Base-by-base conservation (phyloP, 2,329 filamentous ascomycete species). In the Alternaria gaisen region DNA sequence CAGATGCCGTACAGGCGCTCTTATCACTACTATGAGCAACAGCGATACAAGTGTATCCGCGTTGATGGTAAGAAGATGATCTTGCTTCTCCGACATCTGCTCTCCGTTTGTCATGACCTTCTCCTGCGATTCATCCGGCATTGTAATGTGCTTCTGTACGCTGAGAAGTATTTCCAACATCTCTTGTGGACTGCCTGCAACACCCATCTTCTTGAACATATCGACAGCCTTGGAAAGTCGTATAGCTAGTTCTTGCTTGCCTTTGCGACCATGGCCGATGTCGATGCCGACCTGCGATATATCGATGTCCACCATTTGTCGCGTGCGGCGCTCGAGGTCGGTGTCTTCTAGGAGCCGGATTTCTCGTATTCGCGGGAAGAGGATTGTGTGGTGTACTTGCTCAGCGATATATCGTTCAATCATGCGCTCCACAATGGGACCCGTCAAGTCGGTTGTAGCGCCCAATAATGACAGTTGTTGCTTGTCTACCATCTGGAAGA, bases 361-460 rank as follows among this genome's bases (percentile, higher is more conserved):
- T 3, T 88, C 85, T 74, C 90, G 92, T 22, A 99, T 82, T 46
- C 91, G 87, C 0, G 94, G 92, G 72, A 97, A 99, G 10, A 99
- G 82, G 28, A 96, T 85, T 0, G 84, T 81, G 72, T 94, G 90
- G 70, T 99, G 94, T 7, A 98, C 88, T 76, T 97, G 94, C 75
- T 98, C 95, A 0, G 92, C 88, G 42, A 99, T 89, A 79, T 99
- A 97, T 48, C 93, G 90, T 79, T 99, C 95, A 66, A 99, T 97
- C 71, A 99, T 85, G 63, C 92, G 89, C 80, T 99, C 96, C 1
- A 99, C 94, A 9, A 96, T 82, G 1, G 94, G 92, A 0, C 95
- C 94, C 0, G 95, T 98, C 53, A 99, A 82, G 74, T 97, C 93
- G 2, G 96, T 99, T 1, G 93, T 97, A 5, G 94, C 92, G 18